Evolutionary conservation across 176 grass and related monocot genomes (phyloP).

Genomic region (Thalia dealbata): DNA sequence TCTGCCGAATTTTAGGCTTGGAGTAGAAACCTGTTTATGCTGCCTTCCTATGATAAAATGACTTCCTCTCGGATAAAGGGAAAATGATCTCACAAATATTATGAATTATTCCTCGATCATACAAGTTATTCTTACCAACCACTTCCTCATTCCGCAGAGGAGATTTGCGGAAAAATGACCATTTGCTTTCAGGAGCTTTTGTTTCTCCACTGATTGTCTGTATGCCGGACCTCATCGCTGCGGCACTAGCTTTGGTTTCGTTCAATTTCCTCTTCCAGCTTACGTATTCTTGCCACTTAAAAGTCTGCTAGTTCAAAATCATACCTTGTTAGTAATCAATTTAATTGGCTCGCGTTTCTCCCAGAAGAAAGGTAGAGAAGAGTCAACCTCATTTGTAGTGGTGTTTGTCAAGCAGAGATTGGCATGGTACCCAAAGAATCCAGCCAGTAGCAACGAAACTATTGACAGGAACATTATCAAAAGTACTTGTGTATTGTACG

Average conservation of each 20-base stretch:
- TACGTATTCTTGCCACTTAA: constrained; percentile 99
- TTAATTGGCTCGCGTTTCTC: neutral
- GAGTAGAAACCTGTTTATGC: constrained; percentile 10
- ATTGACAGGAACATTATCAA: constrained; percentile 75
- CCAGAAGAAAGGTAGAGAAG: neutral
- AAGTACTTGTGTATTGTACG: constrained; percentile 91
- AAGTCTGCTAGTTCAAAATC: constrained; percentile 40
- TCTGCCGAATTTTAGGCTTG: too few relatives aligned
- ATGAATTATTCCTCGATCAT: constrained; percentile 50
- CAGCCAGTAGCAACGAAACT: constrained; percentile 75
- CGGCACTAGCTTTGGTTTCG: constrained; percentile 41
- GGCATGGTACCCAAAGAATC: constrained; percentile 76
- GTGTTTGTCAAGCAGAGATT: constrained; percentile 86
- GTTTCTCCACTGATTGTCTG: constrained; percentile 18
- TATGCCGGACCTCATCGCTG: constrained; percentile 37
- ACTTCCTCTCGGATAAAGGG: constrained; percentile 55
- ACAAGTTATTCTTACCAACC: constrained; percentile 68
- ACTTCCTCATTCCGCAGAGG: constrained; percentile 27
- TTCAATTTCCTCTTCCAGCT: constrained; percentile 80
- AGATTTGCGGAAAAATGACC: constrained; percentile 43
- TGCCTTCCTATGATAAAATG: constrained; percentile 45
- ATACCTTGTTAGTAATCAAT: neutral
- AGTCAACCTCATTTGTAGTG: constrained; percentile 80
- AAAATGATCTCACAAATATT: constrained; percentile 74
- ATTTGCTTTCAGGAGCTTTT: constrained; percentile 45